These are phyloP conservation scores for Zygotorulaspora chibaensis DNA, from an alignment of 805 yeast genomes.

Conservation along the genomic window DNA sequence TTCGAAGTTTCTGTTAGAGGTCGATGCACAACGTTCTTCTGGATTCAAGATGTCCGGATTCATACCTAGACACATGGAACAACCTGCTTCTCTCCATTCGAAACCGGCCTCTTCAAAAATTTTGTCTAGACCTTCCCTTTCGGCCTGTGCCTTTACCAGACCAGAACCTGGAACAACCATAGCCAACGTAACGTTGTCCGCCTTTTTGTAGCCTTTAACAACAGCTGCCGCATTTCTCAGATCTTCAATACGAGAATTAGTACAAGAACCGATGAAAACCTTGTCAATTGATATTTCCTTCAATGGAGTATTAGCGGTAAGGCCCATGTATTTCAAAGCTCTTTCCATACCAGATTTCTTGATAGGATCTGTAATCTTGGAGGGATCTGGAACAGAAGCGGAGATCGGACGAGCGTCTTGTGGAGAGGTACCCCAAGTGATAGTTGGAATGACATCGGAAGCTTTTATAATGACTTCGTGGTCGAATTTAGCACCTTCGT, in stretches of 20 bases:
- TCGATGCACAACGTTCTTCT: conserved; percentile 96
- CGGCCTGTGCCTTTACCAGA: conserved; percentile 88
- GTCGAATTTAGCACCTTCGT: conserved; percentile 87
- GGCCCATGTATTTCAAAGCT: conserved; percentile 89
- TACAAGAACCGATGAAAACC: conserved; percentile 97
- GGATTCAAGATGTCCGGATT: conserved; percentile 96
- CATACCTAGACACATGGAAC: conserved; percentile 99
- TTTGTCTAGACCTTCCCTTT: conserved; percentile 88
- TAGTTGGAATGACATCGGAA: conserved; percentile 85
- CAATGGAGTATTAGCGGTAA: conserved; percentile 75
- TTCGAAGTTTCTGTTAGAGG: conserved; percentile 97
- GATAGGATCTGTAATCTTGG: conserved; percentile 64
- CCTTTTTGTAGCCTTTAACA: conserved; percentile 84
- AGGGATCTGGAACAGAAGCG: conserved; percentile 86
- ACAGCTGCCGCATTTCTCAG: conserved; percentile 92
- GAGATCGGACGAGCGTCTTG: conserved; percentile 97
- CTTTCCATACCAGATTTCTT: conserved; percentile 82
- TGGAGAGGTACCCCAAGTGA: conserved; percentile 99
- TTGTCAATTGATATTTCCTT: conserved; percentile 77
- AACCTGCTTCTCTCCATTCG: conserved; percentile 99
- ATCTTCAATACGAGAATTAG: conserved; percentile 96
- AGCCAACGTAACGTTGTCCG: conserved; percentile 73
- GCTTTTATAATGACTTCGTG: conserved; percentile 77
- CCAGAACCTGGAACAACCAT: conserved; percentile 98
- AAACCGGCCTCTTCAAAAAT: conserved; percentile 90